Percentiles rank a stretch among this genome's conserved stretches.
Conservation (phyloP, 257 asterid genomes). For the Cruciata laevipes region DNA sequence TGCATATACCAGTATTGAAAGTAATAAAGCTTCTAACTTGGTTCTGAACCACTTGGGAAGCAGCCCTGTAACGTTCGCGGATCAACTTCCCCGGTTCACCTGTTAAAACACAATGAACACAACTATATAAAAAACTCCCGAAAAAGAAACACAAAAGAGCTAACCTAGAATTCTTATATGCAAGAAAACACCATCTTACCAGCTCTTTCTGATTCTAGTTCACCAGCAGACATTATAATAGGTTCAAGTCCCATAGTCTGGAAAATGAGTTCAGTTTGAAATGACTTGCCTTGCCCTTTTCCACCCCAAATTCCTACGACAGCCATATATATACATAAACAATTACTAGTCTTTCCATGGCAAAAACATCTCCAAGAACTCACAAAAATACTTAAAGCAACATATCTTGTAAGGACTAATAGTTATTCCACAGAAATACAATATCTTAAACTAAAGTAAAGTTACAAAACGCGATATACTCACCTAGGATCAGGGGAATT, state of each 20-base stretch:
- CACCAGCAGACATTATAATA: constrained; percentile 93
- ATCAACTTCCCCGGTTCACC: constrained; percentile 97
- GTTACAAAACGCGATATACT: constrained; percentile 6
- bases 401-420: not conserved
- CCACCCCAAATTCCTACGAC: constrained; percentile 91
- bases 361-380: not conserved
- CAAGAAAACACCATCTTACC: constrained; percentile 32
- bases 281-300: constrained; percentile 92
- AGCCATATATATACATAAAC: constrained; percentile 4
- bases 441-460: not conserved
- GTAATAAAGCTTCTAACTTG: constrained; percentile 84
- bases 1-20: constrained; percentile 47
- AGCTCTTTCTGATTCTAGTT: constrained; percentile 92
- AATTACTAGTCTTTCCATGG: constrained; percentile 2
- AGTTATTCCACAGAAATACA: not conserved
- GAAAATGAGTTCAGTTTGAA: constrained; percentile 91
- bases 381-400: not conserved
- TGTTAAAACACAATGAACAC: constrained; percentile 30
- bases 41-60: constrained; percentile 97
- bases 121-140: constrained; percentile 6
- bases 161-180: not conserved
- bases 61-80: constrained; percentile 94
- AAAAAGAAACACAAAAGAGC: not conserved
- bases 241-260: constrained; percentile 88
- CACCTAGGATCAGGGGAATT: constrained; percentile 84